Percentiles rank a stretch among this genome's conserved stretches.
Evolutionary conservation across 1,139 yeast species (phyloP).

Genomic region (Suhomyces terraborum): DNA sequence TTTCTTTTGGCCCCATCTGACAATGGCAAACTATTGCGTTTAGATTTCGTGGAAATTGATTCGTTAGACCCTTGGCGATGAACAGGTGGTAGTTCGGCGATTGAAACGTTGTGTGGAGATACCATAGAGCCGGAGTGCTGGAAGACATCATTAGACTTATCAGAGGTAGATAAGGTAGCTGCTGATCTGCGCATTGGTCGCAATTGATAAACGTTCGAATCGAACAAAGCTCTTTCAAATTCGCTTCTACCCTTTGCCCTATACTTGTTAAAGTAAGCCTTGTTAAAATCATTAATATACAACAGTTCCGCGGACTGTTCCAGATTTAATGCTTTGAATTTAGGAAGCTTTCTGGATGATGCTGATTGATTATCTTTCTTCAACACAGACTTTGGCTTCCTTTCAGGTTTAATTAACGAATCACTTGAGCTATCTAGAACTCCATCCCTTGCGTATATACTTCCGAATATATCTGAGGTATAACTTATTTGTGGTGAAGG

Average conservation of each 20-base stretch:
- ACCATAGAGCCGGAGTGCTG: constrained; percentile 7
- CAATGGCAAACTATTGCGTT: constrained; percentile 13
- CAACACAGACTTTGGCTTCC: not conserved
- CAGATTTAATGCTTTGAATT: not conserved
- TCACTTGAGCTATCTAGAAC: constrained; percentile 3
- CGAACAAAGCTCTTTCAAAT: constrained; percentile 19
- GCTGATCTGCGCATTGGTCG: constrained; percentile 37
- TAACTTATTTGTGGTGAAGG: constrained; percentile 47
- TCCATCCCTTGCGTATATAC: constrained; percentile 14
- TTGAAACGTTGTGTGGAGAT: constrained; percentile 5
- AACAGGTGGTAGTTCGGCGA: not conserved
- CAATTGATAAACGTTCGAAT: constrained; percentile 29
- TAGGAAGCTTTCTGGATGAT: not conserved
- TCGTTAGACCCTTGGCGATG: not conserved
- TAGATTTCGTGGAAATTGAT: constrained; percentile 11
- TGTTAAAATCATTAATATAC: constrained; percentile 20
- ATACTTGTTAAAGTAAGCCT: constrained; percentile 22
- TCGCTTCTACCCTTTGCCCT: constrained; percentile 13
- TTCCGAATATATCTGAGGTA: constrained; percentile 34
- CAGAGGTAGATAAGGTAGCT: constrained; percentile 24
- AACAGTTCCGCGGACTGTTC: constrained; percentile 8
- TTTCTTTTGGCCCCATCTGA: constrained; percentile 18
- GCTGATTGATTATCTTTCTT: constrained; percentile 1
- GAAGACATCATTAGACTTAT: constrained; percentile 4
- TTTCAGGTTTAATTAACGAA: not conserved